Base-by-base conservation (phyloP, 1,284 basidiomycete species). In the Rhizoctonia solani region DNA sequence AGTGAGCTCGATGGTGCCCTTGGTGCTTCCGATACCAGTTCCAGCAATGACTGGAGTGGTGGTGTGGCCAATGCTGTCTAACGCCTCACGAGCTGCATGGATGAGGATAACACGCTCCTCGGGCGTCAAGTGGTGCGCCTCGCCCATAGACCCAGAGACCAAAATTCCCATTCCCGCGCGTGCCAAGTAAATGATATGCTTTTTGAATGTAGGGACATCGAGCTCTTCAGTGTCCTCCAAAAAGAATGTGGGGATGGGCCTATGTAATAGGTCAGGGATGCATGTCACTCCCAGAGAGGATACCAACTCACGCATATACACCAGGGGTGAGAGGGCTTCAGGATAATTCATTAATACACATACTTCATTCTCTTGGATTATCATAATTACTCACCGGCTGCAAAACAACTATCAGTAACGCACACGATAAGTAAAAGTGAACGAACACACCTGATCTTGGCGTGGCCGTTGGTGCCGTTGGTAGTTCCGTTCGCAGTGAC, bases 221-320 rank as follows among this genome's bases (percentile, higher is more conserved):
- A 95, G 83, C 73, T 95, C 92, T 77, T 95, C 92, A 55, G 85
- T 82, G 44, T 82, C 80, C 6, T 83, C 82, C 47, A 87, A 77
- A 79, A 94, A 94, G 79, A 95, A 95, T 9, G 92, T 87, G 9
- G 90, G 92, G 73, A 93, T 86, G 25, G 93, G 93, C 49, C 61
- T 65, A 6, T 16, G 25, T 5, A n/a, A n/a, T 13, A 25, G 4
- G 27, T 65, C 19, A 54, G 50, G 14, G 19, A 23, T 34, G 32
- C n/a, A 14, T 19, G 11, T 3, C 19, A 4, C 34, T 25, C 34
- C 3, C 50, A 16, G 30, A 23, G 21, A 21, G 16, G 23, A 11
- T 27, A 21, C 27, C n/a, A 25, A 65, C 61, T 65, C 39, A 65
- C 11, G 90, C 89, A 78, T 85, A 95, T 66, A 95, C 85, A 50